Evolutionary conservation across 163 green algal species (phyloP), one percentile per base, ranked within the genome.

Genomic region (Scenedesmus sp.): DNA sequence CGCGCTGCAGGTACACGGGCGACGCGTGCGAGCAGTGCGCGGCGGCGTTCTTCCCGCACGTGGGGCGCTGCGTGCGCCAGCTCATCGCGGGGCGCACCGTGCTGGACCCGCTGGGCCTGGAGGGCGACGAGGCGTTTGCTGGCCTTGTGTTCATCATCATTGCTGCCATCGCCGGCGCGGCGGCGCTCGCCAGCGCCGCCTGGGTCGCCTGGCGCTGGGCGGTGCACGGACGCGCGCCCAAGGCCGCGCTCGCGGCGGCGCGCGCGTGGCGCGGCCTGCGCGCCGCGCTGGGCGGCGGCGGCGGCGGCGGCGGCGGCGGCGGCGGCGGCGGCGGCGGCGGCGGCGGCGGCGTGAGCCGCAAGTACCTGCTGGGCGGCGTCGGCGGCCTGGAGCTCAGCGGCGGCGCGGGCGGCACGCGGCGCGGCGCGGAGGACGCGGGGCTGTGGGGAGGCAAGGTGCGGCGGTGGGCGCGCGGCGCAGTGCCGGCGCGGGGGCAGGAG

Each of bases 151-250:
- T 76, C 51, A 17, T 65, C 2, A 13, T 77, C 2, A 66, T 77
- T 13, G 69, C 36, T 14, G 24, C 53, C 4, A 11, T 77, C 4
- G 24, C 24, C 22, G 69, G 53, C 50, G 53, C 39, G 15, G 47
- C 53, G 18, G 24, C 11, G 20, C n/a, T 66, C 2, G 54, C n/a
- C 39, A 53, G 29, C 36, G 20, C 31, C 1, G 11, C 47, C 14
- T 77, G 69, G 69, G n/a, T 56, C 34, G n/a, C 66, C 34, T 77
- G 48, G n/a, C 47, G 33, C 53, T 77, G 69, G 69, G 53, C 66
- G 53, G 69, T 58, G 14, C 69, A 33, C 4, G 69, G 69, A 34
- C 36, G 54, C 0, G 39, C 31, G n/a, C 69, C 69, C 11, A 77
- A 77, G 69, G 24, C 33, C 18, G 62, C 34, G 33, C 29, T 75